phyloP scores from a whole-genome alignment of 495 filamentous ascomycete genomes.

The Tuber calosporum region DNA sequence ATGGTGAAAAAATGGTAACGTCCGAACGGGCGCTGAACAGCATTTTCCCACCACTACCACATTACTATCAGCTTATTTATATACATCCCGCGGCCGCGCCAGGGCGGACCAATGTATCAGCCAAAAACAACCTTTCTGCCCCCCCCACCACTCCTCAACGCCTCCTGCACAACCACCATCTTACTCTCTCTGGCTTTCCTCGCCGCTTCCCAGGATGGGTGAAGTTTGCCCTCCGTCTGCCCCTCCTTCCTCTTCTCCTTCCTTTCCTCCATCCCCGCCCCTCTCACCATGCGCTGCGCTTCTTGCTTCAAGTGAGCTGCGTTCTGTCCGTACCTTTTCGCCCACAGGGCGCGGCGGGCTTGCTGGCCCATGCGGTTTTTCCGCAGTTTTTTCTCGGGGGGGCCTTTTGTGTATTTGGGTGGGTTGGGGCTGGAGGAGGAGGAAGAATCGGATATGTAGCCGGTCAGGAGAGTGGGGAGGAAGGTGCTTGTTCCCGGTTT shows the following conservation, averaged over 20 bases:
- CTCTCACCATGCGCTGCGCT: constrained; percentile 44
- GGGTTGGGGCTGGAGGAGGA: constrained; percentile 46
- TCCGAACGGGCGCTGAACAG: neutral
- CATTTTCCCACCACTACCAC: neutral
- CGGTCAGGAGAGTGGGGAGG: constrained; percentile 79
- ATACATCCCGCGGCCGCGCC: neutral
- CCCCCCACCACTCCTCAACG: constrained; percentile 21
- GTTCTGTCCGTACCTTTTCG: constrained; percentile 76
- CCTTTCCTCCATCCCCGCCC: constrained; percentile 38
- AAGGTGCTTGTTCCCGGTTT: constrained; percentile 57
- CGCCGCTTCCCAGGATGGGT: constrained; percentile 91
- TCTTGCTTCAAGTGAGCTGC: constrained; percentile 65
- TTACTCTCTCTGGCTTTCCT: constrained; percentile 69
- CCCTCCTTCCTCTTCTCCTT: constrained; percentile 44
- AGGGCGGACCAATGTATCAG: constrained; percentile 42
- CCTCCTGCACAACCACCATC: constrained; percentile 55
- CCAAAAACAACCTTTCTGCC: constrained; percentile 93
- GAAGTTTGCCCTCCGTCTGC: constrained; percentile 52
- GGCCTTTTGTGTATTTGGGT: constrained; percentile 28
- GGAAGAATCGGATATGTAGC: constrained; percentile 88
- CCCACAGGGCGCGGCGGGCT: constrained; percentile 75
- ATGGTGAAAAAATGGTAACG: neutral
- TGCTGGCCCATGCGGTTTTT: constrained; percentile 89
- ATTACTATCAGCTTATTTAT: neutral
- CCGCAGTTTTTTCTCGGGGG: constrained; percentile 41